Conservation (phyloP, 2,329 filamentous ascomycete genomes). For the Colletotrichum filicis region DNA sequence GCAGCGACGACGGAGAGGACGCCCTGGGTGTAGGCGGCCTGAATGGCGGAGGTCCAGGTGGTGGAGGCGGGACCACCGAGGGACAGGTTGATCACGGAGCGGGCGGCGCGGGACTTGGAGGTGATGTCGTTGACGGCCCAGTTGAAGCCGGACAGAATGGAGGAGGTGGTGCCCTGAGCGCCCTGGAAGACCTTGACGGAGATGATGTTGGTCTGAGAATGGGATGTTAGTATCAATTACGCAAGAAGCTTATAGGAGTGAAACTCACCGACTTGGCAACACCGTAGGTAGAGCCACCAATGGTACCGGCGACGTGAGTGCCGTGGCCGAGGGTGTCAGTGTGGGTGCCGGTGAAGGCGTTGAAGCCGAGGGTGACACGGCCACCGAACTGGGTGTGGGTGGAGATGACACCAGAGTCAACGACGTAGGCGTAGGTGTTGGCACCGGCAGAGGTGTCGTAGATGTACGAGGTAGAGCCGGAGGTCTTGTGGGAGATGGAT, state of each 20-base stretch:
- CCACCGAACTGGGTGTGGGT: conserved; percentile 57
- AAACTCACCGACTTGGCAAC: conserved; percentile 51
- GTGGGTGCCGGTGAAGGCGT: conserved; percentile 46
- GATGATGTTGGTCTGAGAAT: conserved; percentile 36
- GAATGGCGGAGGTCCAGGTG: conserved; percentile 60
- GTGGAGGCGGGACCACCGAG: conserved; percentile 58
- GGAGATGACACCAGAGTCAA: conserved; percentile 65
- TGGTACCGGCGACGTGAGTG: conserved; percentile 59
- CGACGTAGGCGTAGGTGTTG: conserved; percentile 60
- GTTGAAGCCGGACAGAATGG: conserved; percentile 48
- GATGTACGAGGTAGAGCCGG: conserved; percentile 48
- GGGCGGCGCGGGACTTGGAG: conserved; percentile 49
- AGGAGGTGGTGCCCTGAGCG: conserved; percentile 42
- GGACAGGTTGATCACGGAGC: conserved; percentile 66
- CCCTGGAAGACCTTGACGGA: conserved; percentile 58
- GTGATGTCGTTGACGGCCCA: conserved; percentile 58
- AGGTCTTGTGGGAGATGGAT: conserved; percentile 54
- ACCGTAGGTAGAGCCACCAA: conserved; percentile 56
- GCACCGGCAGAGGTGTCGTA: conserved; percentile 54
- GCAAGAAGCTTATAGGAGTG: conserved; percentile 41
- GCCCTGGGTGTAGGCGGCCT: conserved; percentile 55
- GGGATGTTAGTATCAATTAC: no score
- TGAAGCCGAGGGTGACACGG: conserved; percentile 52
- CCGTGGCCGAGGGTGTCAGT: conserved; percentile 56
- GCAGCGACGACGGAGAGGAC: conserved; percentile 66